Conservation (phyloP, 345 rosid genomes). For the Aquilaria malaccensis region DNA sequence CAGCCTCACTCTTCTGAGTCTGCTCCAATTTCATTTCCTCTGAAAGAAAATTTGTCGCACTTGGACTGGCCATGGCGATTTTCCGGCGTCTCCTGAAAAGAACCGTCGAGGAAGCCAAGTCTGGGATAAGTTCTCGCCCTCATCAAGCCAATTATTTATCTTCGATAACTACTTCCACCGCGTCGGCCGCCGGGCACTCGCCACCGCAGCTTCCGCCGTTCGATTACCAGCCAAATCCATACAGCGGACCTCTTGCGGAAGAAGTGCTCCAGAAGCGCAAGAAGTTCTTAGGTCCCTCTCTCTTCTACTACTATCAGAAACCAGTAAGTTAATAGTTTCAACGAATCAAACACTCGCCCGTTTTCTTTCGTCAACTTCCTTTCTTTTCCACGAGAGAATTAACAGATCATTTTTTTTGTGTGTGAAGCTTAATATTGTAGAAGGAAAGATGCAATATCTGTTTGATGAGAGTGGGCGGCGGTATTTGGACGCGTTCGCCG, state of each 20-base stretch:
- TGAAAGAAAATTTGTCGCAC: no score
- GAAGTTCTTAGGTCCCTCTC: slow-evolving; percentile 82
- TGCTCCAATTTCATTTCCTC: no score
- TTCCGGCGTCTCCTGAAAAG: slow-evolving; percentile 31
- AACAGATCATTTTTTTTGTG: not conserved
- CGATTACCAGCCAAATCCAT: slow-evolving; percentile 59
- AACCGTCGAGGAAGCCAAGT: slow-evolving; percentile 16
- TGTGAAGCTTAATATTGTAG: slow-evolving; percentile 73
- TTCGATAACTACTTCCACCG: not conserved
- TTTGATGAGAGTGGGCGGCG: slow-evolving; percentile 77
- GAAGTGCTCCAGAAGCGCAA: slow-evolving; percentile 70
- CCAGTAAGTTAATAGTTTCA: slow-evolving; percentile 44
- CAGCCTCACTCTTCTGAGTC: no score
- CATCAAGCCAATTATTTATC: slow-evolving; percentile 13
- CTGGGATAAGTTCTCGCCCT: slow-evolving; percentile 20
- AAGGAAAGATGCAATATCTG: slow-evolving; percentile 97
- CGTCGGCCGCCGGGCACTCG: slow-evolving; percentile 11
- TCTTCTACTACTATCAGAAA: slow-evolving; percentile 75
- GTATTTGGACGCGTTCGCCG: slow-evolving; percentile 87
- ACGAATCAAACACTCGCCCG: no score
- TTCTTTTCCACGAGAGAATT: not conserved
- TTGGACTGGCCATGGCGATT: slow-evolving; percentile 31
- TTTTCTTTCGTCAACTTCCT: not conserved
- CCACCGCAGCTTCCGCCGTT: slow-evolving; percentile 68
- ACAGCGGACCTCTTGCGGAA: slow-evolving; percentile 63